Base-by-base conservation (phyloP, 2,329 filamentous ascomycete species). In the Paraphoma sp. region DNA sequence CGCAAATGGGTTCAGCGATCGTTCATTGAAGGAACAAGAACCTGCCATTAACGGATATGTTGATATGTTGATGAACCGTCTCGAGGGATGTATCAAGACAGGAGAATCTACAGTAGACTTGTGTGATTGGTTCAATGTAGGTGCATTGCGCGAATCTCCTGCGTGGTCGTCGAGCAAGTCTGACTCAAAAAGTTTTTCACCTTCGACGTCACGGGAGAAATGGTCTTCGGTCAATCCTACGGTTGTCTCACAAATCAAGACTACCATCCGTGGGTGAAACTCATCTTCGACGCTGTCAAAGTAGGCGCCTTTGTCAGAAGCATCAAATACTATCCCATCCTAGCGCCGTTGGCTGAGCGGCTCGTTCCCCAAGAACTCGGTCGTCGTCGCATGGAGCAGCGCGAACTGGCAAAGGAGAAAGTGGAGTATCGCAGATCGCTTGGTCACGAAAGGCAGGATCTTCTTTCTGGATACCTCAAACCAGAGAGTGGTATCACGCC, bases 1-100 rank as follows among this genome's bases (percentile, higher is more conserved):
- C 1, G 67, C 71, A 2, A 68, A 78, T 59, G 74, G 74, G 2
- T 79, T 79, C 62, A 75, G 73, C 16, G 69, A 78, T 44, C 73
- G 69, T 55, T 75, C 75, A 0, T 51, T 79, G 14, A 64, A 64
- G 38, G 67, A 72, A 23, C 77, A 79, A 54, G 71, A 77, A 54
- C 43, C 55, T 4, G 54, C 76, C 55, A 51, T 82, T 40, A 68
- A 75, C 41, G 43, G 54, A 0, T 78, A 81, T 53, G 72, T 75
- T 6, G 67, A 71, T 16, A 63, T 78, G 5, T 63, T 81, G 3
- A 60, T 80, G 14, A 29, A 64, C 1, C 70, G 72, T 28, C 59
- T 82, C 23, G 1, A 66, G 60, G 54, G 72, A 70, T 60, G 56
- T 69, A 28, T 23, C 44, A 8, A 16, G 8, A 41, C 55, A 51